phyloP scores from a whole-genome alignment of 306 rosid genomes.

The Vigna angularis region DNA sequence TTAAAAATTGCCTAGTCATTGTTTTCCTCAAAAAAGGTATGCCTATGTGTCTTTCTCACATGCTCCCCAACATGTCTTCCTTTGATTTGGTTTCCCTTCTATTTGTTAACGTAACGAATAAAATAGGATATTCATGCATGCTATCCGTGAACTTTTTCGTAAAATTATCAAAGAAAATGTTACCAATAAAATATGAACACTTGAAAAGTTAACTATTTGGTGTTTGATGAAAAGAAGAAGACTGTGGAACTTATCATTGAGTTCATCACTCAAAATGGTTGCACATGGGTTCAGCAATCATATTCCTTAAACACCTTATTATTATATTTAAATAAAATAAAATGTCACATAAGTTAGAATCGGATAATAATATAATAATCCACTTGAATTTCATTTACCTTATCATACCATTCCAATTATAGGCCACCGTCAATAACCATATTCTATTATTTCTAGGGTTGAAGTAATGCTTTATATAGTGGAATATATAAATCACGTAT shows the following conservation, averaged over 20 bases:
- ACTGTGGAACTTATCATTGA: constrained; percentile 52
- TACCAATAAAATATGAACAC: constrained; percentile 37
- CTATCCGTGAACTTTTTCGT: constrained; percentile 35
- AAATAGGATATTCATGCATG: constrained; percentile 26
- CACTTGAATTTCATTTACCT: constrained; percentile 14
- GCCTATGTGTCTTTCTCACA: constrained; percentile 50
- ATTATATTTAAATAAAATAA: constrained; percentile 4
- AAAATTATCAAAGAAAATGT: constrained; percentile 14
- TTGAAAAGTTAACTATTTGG: constrained; percentile 36
- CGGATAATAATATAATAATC: constrained; percentile 11
- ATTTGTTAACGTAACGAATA: constrained; percentile 33
- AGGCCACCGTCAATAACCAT: constrained; percentile 1
- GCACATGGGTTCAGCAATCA: constrained; percentile 55
- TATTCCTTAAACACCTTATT: constrained; percentile 42
- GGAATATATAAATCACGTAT: not conserved
- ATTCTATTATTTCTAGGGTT: not conserved
- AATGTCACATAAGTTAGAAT: constrained; percentile 26
- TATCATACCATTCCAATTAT: constrained; percentile 28
- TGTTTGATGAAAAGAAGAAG: constrained; percentile 38
- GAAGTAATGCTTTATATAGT: not conserved
- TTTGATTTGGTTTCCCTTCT: constrained; percentile 35
- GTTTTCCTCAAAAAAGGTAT: constrained; percentile 48
- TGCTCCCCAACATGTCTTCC: constrained; percentile 50
- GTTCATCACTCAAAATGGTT: constrained; percentile 45
- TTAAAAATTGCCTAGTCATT: constrained; percentile 43